Conservation (phyloP, 2,329 filamentous ascomycete species). For the Falciphora oryzae region DNA sequence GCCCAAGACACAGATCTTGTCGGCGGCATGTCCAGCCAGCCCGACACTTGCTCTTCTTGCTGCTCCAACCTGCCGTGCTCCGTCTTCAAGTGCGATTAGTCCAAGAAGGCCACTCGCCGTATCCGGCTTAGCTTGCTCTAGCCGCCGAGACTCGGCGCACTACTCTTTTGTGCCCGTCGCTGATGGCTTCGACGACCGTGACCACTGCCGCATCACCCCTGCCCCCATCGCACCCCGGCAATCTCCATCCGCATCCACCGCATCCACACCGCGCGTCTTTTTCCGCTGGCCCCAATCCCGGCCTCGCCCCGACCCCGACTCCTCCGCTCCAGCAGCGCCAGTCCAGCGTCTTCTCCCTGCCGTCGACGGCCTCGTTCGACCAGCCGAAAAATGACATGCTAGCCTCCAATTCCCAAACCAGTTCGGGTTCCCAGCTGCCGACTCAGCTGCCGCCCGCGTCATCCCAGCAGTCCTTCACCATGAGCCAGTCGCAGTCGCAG, state of each 20-base stretch:
- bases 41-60: neutral
- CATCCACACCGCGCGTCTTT: conserved; percentile 21
- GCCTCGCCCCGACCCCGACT: conserved; percentile 12
- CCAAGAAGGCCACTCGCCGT: too few species aligned
- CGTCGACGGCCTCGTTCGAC: conserved; percentile 15
- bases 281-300: conserved; percentile 14
- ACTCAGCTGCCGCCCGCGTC: conserved; percentile 26
- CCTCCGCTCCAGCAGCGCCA: conserved; percentile 11
- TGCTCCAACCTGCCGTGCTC: too few species aligned
- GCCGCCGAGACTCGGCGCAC: neutral
- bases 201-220: conserved; percentile 20
- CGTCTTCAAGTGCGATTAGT: too few species aligned
- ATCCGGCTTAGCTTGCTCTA: neutral
- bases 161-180: neutral
- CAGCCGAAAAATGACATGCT: conserved; percentile 10
- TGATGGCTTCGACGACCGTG: conserved; percentile 34
- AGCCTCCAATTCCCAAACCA: conserved; percentile 17
- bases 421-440: conserved; percentile 20
- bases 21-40: neutral
- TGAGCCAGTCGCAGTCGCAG: conserved; percentile 49
- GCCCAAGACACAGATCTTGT: neutral
- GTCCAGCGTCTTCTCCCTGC: conserved; percentile 10
- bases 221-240: conserved; percentile 2
- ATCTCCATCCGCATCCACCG: conserved; percentile 13
- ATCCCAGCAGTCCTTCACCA: conserved; percentile 50